Evolutionary conservation across 345 rosid genomes (phyloP).

Genomic region (Iberis pinnata): DNA sequence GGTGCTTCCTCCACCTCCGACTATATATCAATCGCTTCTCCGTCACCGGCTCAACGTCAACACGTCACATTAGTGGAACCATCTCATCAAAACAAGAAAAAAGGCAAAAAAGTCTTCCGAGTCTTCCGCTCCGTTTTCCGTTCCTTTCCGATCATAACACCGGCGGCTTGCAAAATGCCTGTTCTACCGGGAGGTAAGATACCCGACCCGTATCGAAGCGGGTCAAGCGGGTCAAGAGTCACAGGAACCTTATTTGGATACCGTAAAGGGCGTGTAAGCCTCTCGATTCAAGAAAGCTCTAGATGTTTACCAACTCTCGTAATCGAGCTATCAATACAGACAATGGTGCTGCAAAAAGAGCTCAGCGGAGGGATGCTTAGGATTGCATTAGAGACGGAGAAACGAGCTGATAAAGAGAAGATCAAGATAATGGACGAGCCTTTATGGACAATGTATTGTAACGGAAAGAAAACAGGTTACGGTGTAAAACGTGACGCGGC

Average conservation of each 20-base stretch:
- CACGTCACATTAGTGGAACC: conserved; percentile 63
- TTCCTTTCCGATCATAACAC: conserved; percentile 61
- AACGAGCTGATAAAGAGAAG: conserved; percentile 47
- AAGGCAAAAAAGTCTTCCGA: conserved; percentile 47
- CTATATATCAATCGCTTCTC: conserved; percentile 14
- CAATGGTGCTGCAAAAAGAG: conserved; percentile 51
- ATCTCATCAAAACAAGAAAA: conserved; percentile 40
- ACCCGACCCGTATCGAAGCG: conserved; percentile 34
- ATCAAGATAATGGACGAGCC: conserved; percentile 53
- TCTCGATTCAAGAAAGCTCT: conserved; percentile 61
- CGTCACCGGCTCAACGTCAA: conserved; percentile 34
- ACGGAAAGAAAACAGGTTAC: conserved; percentile 70
- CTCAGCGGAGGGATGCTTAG: conserved; percentile 65
- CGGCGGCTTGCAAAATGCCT: conserved; percentile 55
- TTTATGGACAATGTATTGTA: conserved; percentile 71
- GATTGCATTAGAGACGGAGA: conserved; percentile 71
- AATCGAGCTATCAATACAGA: conserved; percentile 60
- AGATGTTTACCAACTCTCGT: conserved; percentile 55
- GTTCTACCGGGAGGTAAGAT: conserved; percentile 36
- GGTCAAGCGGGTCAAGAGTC: conserved; percentile 30
- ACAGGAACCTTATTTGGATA: conserved; percentile 70
- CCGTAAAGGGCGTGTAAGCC: conserved; percentile 64
- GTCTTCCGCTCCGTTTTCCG: conserved; percentile 71
- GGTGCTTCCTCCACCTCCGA: conserved; percentile 26
- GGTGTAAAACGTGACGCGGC: conserved; percentile 60